Evolutionary conservation across 805 yeast genomes (phyloP).

Genomic region (Blastobotrys attinorum): DNA sequence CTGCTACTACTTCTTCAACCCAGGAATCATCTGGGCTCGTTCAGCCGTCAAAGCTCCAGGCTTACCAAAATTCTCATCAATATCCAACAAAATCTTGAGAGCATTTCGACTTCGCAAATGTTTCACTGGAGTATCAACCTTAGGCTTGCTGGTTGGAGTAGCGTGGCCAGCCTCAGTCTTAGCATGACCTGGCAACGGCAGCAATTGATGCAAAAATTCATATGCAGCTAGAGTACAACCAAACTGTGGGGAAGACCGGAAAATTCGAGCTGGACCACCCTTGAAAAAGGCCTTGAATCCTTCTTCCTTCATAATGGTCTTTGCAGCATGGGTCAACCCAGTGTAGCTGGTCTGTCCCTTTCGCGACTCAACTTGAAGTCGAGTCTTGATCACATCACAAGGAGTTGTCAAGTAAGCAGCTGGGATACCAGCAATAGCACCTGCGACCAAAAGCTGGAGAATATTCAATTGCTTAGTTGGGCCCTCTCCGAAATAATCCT

Average conservation of each 20-base stretch:
- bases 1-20: conserved; percentile 8
- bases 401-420: conserved; percentile 97
- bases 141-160: conserved; percentile 29
- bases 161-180: conserved; percentile 37
- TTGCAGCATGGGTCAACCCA: conserved; percentile 72
- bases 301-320: conserved; percentile 70
- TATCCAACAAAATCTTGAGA: conserved; percentile 35
- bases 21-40: conserved; percentile 17
- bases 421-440: conserved; percentile 97
- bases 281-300: conserved; percentile 83
- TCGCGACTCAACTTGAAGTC: conserved; percentile 79
- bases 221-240: conserved; percentile 98
- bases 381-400: conserved; percentile 91
- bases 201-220: conserved; percentile 72
- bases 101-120: conserved; percentile 35
- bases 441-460: conserved; percentile 78
- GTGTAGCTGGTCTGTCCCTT: conserved; percentile 68
- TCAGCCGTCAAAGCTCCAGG: conserved; percentile 25
- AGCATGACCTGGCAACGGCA: conserved; percentile 52
- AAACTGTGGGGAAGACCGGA: conserved; percentile 95
- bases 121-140: conserved; percentile 26
- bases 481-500: conserved; percentile 72
- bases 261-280: conserved; percentile 92
- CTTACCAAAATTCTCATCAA: conserved; percentile 38
- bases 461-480: conserved; percentile 65